These are phyloP conservation scores for Xylaria arbuscula DNA, from an alignment of 2,329 filamentous ascomycete species.

Conservation along the genomic window DNA sequence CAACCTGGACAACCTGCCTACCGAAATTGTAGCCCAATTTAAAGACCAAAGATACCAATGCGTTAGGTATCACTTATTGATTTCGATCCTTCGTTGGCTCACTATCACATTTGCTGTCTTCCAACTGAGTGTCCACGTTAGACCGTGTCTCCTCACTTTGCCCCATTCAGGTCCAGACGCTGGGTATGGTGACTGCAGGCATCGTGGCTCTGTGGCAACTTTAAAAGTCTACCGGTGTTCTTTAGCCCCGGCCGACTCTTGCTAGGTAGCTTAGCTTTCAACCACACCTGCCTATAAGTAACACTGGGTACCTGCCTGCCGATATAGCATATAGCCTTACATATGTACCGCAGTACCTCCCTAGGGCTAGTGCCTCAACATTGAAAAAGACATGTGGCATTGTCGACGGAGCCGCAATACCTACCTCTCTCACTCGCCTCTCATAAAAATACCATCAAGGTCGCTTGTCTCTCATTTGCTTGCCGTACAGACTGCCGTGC, in stretches of 20 bases:
- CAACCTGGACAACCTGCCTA: too few species aligned
- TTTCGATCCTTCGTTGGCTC: neutral
- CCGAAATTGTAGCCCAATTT: neutral
- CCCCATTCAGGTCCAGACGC: neutral
- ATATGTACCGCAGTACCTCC: slow-evolving; percentile 22
- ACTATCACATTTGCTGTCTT: slow-evolving; percentile 3
- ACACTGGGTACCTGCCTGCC: slow-evolving; percentile 15
- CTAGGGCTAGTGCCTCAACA: slow-evolving; percentile 17
- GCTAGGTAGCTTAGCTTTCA: neutral
- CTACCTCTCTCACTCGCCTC: slow-evolving; percentile 22
- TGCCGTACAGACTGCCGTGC: neutral
- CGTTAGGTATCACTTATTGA: neutral
- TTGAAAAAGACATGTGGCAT: slow-evolving; percentile 51
- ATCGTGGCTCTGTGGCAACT: slow-evolving; percentile 19
- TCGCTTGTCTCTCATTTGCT: slow-evolving; percentile 22
- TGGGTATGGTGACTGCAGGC: neutral
- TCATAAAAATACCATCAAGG: slow-evolving; percentile 32
- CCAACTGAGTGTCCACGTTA: neutral
- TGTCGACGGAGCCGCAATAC: slow-evolving; percentile 41
- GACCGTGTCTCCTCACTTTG: too few species aligned
- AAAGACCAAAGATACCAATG: too few species aligned
- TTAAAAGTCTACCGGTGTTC: slow-evolving; percentile 2
- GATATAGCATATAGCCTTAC: slow-evolving; percentile 32
- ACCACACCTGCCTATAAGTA: neutral
- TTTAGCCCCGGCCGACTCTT: slow-evolving; percentile 2